A percentile compares a stretch with the other conserved stretches of the same genome.
Conservation (phyloP, 768 basidiomycete species). For the Porphyrellus cyaneotinctus region DNA sequence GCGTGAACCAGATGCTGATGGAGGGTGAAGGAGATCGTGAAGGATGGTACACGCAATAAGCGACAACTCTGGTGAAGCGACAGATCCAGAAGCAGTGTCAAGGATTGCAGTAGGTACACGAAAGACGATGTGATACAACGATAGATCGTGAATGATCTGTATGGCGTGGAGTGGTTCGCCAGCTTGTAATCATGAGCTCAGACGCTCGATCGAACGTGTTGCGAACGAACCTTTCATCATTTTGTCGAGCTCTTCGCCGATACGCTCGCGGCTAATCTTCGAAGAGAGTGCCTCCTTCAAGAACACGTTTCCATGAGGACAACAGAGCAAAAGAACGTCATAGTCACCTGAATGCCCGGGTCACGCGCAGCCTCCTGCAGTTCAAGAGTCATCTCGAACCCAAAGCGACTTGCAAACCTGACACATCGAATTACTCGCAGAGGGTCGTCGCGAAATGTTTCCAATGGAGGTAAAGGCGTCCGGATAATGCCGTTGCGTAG, state of each 20-base stretch:
- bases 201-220: neutral
- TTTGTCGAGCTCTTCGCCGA: constrained; percentile 89
- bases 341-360: constrained; percentile 55
- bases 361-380: constrained; percentile 61
- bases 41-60: constrained; percentile 59
- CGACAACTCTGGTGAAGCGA: constrained; percentile 39
- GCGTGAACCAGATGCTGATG: constrained; percentile 13
- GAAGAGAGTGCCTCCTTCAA: constrained; percentile 57
- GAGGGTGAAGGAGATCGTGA: constrained; percentile 39
- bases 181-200: constrained; percentile 41
- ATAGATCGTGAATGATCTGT: constrained; percentile 67
- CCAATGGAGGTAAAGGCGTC: constrained; percentile 79
- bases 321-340: neutral
- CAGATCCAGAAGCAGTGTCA: constrained; percentile 42
- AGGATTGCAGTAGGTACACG: constrained; percentile 45
- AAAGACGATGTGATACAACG: constrained; percentile 67
- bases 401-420: constrained; percentile 88
- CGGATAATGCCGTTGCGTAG: constrained; percentile 73
- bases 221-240: constrained; percentile 76
- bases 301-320: neutral
- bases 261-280: constrained; percentile 88
- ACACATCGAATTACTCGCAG: constrained; percentile 87
- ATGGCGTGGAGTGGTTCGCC: constrained; percentile 71
- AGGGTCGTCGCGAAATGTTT: constrained; percentile 94
- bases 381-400: constrained; percentile 70